Evolutionary conservation across 164 flowering plant species (phyloP), one percentile per base, ranked within the genome.

Genomic region (Vitis amurensis): DNA sequence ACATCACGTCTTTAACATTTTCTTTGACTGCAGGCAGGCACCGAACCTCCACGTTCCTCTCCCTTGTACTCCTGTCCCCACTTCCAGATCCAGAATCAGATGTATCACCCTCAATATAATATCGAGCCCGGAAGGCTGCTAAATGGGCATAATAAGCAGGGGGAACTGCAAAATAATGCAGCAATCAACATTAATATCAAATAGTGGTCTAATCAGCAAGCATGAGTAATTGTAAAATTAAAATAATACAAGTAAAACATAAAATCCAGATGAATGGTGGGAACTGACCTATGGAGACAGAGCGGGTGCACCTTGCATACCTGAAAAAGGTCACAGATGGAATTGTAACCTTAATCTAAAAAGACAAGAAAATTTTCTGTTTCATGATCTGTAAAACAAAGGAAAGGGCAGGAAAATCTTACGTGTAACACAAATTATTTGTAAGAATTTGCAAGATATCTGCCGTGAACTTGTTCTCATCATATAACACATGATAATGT

Each of bases 81-180:
- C 74, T 72, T 2, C 73, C 23, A 3, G 90, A 77, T 0, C 77
- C 89, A 37, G 72, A 51, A 3, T 86, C 93, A 1, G 88, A 83
- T 0, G 14, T 0, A 0, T 88, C 89, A 4, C 77, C 82, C 47
- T 89, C 94, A 1, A 85, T 74, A 55, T 94, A 92, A 11, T 82
- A 82, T 0, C 94, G 84, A 0, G 97, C 97, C 0, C 97, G 80
- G 16, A 85, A 88, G 0, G 98, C 97, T 0, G 88, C 90, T 6
- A 89, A 59, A 71, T 94, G 97, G 0, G 97, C 97, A 76, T 94
- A 94, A 58, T 89, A 92, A 0, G 89, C 97, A 4, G 98, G 97
- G 12, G 98, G 97, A 19, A 94, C 98, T 91, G 88, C 86, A 80
- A 31, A 66, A 52, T 3, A 15, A 12, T 0, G 12, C 44, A 37